Conservation (phyloP, 495 filamentous ascomycete genomes). For the Penicilliopsis zonata region DNA sequence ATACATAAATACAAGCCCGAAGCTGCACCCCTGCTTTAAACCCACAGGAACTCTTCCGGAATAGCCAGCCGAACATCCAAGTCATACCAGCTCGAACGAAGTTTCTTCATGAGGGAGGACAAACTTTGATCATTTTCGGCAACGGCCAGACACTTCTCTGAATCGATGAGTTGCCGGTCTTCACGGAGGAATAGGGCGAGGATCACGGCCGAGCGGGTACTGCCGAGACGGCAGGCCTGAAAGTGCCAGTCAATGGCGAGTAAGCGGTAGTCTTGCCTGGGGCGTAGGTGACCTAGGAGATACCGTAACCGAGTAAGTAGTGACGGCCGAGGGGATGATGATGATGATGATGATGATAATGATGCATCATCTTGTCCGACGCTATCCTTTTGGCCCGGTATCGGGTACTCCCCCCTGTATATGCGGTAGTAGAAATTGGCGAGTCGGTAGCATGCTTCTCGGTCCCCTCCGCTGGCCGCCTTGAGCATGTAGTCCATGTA, state of each 20-base stretch:
- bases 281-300: slow-evolving; percentile 1
- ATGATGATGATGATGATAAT: not conserved
- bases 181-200: slow-evolving; percentile 5
- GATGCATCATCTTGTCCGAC: not conserved
- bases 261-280: slow-evolving; percentile 11
- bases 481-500: slow-evolving; percentile 28
- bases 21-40: not conserved
- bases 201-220: slow-evolving; percentile 2
- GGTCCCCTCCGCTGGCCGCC: slow-evolving; percentile 17
- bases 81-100: slow-evolving; percentile 13
- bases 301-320: slow-evolving; percentile 2
- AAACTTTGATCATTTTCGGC: not conserved
- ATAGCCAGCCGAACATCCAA: slow-evolving; percentile 9
- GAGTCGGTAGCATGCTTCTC: slow-evolving; percentile 18
- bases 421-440: slow-evolving; percentile 29
- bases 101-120: not conserved
- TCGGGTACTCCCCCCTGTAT: slow-evolving; percentile 12
- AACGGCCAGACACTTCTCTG: not conserved
- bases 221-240: slow-evolving; percentile 5
- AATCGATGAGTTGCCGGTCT: slow-evolving; percentile 1
- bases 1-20: not conserved
- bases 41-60: slow-evolving; percentile 10
- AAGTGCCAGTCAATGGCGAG: slow-evolving; percentile 24
- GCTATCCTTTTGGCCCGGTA: slow-evolving; percentile 8
- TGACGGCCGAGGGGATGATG: not conserved